Percentiles rank a stretch among this genome's conserved stretches.
Conservation (phyloP, 2,329 filamentous ascomycete genomes). For the Cercospora beticola region DNA sequence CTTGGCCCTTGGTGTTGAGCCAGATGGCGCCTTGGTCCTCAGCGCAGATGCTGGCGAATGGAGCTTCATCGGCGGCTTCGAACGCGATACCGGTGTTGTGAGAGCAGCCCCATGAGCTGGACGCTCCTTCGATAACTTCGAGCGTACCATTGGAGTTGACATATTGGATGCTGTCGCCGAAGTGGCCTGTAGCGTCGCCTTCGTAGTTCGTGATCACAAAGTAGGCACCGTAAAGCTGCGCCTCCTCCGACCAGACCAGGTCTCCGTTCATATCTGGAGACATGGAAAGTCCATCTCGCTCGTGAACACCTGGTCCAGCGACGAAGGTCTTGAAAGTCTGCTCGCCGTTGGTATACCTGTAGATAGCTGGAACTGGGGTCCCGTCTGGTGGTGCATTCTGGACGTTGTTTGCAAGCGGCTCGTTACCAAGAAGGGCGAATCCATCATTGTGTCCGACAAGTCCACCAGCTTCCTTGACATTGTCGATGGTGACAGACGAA, state of each 20-base stretch:
- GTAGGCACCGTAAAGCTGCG: conserved; percentile 61
- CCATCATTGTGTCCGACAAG: conserved; percentile 63
- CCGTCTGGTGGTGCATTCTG: conserved; percentile 49
- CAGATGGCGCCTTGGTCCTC: conserved; percentile 65
- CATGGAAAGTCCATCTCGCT: conserved; percentile 48
- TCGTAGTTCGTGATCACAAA: conserved; percentile 61
- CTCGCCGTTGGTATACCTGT: conserved; percentile 56
- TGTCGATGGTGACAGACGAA: conserved; percentile 52
- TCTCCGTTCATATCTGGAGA: conserved; percentile 63
- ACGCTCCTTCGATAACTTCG: conserved; percentile 53
- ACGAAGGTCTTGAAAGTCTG: conserved; percentile 61
- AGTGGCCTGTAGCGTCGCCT: conserved; percentile 57
- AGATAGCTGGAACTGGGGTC: conserved; percentile 58
- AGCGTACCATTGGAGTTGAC: conserved; percentile 51
- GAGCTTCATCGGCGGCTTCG: conserved; percentile 58
- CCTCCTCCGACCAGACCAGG: conserved; percentile 58
- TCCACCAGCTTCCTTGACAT: conserved; percentile 60
- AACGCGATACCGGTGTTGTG: conserved; percentile 66
- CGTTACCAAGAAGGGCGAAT: conserved; percentile 63
- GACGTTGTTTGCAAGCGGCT: conserved; percentile 53
- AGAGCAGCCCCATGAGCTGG: conserved; percentile 60
- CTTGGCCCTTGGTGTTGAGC: conserved; percentile 61
- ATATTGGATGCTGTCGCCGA: conserved; percentile 58
- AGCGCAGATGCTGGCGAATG: conserved; percentile 60
- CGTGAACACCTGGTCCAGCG: conserved; percentile 57